Percentiles rank a stretch among this genome's conserved stretches.
Conservation (phyloP, 208 protist genomes). For the Leishmania aethiopica region DNA sequence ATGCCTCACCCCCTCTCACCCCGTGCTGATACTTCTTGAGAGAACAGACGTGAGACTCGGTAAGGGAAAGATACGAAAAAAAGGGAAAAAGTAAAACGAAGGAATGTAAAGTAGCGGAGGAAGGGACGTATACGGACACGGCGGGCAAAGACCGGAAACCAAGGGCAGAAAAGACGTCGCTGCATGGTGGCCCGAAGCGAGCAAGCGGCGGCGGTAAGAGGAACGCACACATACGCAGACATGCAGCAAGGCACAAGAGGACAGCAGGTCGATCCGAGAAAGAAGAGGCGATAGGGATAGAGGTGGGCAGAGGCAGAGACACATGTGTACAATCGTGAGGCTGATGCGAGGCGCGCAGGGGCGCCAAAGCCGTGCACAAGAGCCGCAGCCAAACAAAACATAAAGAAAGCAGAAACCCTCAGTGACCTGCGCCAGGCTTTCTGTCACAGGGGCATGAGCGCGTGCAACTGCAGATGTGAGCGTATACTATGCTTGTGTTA, state of each 20-base stretch:
- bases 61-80: not conserved
- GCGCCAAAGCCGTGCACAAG: not conserved
- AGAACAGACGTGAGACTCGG: not conserved
- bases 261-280: not conserved
- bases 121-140: not conserved
- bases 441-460: not conserved
- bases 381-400: not conserved
- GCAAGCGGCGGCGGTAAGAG: not conserved
- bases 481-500: too few species aligned
- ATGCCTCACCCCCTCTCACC: not conserved
- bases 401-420: not conserved
- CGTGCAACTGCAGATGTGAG: not conserved
- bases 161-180: not conserved
- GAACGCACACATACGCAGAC: not conserved
- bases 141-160: not conserved
- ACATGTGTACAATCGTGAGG: not conserved
- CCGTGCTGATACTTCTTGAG: not conserved
- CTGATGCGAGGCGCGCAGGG: not conserved
- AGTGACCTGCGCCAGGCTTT: not conserved
- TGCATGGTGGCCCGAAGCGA: not conserved
- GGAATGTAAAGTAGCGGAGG: not conserved
- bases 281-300: not conserved
- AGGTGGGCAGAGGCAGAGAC: not conserved
- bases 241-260: not conserved
- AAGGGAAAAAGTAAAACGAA: not conserved